phyloP scores from a whole-genome alignment of 306 rosid genomes.

The Parietaria judaica region DNA sequence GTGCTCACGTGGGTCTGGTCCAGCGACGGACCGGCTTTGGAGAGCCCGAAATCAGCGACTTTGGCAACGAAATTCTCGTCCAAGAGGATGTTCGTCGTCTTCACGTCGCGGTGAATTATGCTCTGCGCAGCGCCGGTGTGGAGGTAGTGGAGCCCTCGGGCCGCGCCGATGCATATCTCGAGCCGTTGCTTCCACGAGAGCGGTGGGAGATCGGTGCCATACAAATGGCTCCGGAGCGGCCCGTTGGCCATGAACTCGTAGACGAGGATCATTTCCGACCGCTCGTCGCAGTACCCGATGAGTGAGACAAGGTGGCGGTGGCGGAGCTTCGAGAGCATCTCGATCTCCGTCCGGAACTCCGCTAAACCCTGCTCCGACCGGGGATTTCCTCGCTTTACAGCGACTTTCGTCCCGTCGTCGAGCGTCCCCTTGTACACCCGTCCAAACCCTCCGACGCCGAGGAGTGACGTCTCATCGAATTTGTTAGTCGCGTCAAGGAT shows the following conservation, averaged over 20 bases:
- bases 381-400: conserved; percentile 90
- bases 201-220: conserved; percentile 76
- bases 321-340: conserved; percentile 93
- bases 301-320: conserved; percentile 97
- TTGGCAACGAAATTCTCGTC: conserved; percentile 88
- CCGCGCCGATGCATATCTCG: conserved; percentile 93
- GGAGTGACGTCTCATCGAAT: conserved; percentile 72
- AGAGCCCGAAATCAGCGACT: conserved; percentile 97
- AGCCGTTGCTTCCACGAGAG: conserved; percentile 88
- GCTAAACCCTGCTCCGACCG: conserved; percentile 93
- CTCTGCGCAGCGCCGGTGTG: conserved; percentile 93
- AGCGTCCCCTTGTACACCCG: conserved; percentile 83
- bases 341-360: conserved; percentile 92
- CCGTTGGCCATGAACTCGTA: conserved; percentile 98
- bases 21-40: conserved; percentile 89
- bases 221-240: conserved; percentile 88
- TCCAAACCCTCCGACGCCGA: conserved; percentile 96
- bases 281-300: conserved; percentile 90
- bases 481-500: conserved; percentile 81
- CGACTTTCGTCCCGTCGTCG: conserved; percentile 78
- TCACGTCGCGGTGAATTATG: conserved; percentile 92
- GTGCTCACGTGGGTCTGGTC: conserved; percentile 98
- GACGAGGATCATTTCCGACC: conserved; percentile 93
- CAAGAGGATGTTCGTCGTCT: conserved; percentile 94
- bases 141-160: conserved; percentile 94